Base-by-base conservation (phyloP, 1,139 yeast species). In the Pichia sp. region DNA sequence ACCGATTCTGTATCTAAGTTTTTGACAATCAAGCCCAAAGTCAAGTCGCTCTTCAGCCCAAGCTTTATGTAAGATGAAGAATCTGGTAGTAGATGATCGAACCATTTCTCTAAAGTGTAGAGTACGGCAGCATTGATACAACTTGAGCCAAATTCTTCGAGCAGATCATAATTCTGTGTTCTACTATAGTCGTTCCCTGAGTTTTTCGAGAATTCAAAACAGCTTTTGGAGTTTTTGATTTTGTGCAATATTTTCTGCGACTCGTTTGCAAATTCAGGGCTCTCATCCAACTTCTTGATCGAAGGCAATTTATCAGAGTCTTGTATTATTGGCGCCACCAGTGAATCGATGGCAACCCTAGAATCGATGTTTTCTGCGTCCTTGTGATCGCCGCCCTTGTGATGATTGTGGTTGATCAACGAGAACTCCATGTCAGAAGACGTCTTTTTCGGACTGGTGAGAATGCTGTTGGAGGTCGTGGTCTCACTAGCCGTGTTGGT, bases 191-290 rank as follows among this genome's bases (percentile, higher is more conserved):
- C 49, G 41, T 14, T 45, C 12, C 50, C 50, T 9, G 58, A 47
- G 41, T 57, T 52, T 36, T 58, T 61, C 3, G 78, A 75, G 45
- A 83, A 75, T 57, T 80, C 82, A 33, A 78, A 74, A 61, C 91
- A 85, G n/a, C 87, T 77, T 59, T 79, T 81, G 7, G 91, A 85
- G 53, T 81, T 75, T 62, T 84, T 87, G 53, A 87, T 78, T 53
- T 74, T 76, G 41, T 70, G 67, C 46, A 79, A 63, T 6, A 78
- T 57, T 43, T 59, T 59, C 27, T 52, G 51, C 3, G 67, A 61
- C 6, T 67, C 64, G 14, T 54, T 56, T 4, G 58, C 55, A 47
- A 65, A 67, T 43, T 65, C 68, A 1, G 56, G 56, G 51, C 61
- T 61, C 41, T 58, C 50, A 34, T 62, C 59, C 24, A 67, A 53